Base-by-base conservation (phyloP, 2,329 filamentous ascomycete genomes). In the Chrysoporthe austroafricana region DNA sequence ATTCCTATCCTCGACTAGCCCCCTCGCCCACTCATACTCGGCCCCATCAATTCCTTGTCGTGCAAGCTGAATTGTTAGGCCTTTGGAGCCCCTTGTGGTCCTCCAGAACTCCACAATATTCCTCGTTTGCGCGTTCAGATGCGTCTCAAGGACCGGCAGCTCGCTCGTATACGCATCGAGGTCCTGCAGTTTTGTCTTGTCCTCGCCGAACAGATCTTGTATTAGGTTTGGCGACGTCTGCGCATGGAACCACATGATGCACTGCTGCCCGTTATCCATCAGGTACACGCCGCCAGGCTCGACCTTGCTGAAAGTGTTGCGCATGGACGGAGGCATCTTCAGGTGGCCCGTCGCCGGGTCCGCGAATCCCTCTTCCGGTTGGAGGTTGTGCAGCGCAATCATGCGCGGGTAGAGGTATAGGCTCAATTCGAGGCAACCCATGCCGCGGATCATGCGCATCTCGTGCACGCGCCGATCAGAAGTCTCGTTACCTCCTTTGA, bases 331-430 rank as follows among this genome's bases (percentile, higher is more conserved):
- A 2, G 96, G 96, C 81, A 99, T 89, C 75, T 90, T 90, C 52
- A 99, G 84, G 71, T 97, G 92, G 16, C 94, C 94, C 4, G 93
- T 93, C 76, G 93, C 90, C 14, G 86, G 74, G 74, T 97, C 94
- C n/a, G 94, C 88, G 77, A 98, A 99, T 11, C 96, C 95, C 73
- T 98, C 94, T 71, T 91, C 90, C 0, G 92, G 89, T 64, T 92
- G 87, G 68, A 99, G 87, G 77, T 94, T 96, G 83, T 99, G 96
- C 62, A 99, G 81, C 4, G 96, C 89, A 69, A 97, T 90, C 80
- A 99, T 96, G 66, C 94, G 90, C 26, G 96, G 96, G 78, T 99
- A 99, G 61, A 99, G 90, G 77, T 98, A 98, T 46, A 97, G 83
- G 36, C 92, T 93, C 56, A 97, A 83, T 77, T 98, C 96, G 26